Evolutionary conservation across 176 grass and related monocot species (phyloP).

Genomic region (Microstegium vimineum): DNA sequence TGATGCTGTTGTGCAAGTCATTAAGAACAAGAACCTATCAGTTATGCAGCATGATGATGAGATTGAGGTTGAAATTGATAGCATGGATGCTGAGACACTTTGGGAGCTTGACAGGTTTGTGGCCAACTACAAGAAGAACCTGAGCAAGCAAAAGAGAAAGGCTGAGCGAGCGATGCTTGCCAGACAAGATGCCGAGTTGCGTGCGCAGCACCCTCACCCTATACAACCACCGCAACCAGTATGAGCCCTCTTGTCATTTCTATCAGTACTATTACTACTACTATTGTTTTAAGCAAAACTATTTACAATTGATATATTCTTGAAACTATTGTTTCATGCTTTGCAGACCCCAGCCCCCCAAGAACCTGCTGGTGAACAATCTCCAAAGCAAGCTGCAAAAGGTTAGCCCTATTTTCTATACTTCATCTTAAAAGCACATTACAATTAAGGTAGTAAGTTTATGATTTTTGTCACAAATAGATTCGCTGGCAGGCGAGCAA

Average conservation of each 20-base stretch:
- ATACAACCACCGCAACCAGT: constrained; percentile 48
- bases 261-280: not conserved
- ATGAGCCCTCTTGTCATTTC: constrained; percentile 10
- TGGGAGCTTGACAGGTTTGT: constrained; percentile 98
- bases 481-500: constrained; percentile 4
- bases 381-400: constrained; percentile 32
- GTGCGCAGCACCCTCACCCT: constrained; percentile 27
- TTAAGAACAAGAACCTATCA: constrained; percentile 87
- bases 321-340: constrained; percentile 6
- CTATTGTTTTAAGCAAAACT: not conserved
- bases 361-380: constrained; percentile 36
- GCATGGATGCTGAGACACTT: constrained; percentile 90
- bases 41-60: constrained; percentile 93
- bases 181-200: constrained; percentile 47
- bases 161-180: constrained; percentile 84
- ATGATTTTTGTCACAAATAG: constrained; percentile 2
- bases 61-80: constrained; percentile 99
- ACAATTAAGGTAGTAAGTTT: not conserved
- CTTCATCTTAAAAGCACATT: constrained; percentile 11
- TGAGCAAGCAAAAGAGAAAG: constrained; percentile 96
- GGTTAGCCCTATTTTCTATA: constrained; percentile 6
- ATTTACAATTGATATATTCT: not conserved
- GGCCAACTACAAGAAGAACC: constrained; percentile 90
- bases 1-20: constrained; percentile 79
- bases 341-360: constrained; percentile 32